Percentiles rank a stretch among this genome's conserved stretches.
Conservation (phyloP, 345 rosid genomes). For the Rhodomyrtus tomentosa region DNA sequence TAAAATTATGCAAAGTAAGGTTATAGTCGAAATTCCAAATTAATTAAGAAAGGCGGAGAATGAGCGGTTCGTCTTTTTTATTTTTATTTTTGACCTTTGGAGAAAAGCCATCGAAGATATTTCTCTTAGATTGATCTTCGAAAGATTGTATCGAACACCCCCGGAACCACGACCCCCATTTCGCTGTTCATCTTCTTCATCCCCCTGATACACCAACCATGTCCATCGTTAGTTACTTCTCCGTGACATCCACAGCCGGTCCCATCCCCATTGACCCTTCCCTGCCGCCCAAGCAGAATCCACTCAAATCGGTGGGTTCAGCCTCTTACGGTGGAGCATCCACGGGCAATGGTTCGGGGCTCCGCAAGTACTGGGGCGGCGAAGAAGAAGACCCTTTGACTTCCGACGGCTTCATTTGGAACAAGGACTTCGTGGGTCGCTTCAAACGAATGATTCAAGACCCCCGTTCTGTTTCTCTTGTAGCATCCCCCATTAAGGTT, state of each 20-base stretch:
- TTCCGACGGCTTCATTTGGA: constrained; percentile 82
- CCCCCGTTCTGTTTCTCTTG: background rate
- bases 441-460: constrained; percentile 54
- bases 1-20: too few relatives aligned
- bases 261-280: constrained; percentile 42
- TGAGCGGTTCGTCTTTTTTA: background rate
- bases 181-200: background rate
- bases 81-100: background rate
- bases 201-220: constrained; percentile 1
- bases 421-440: constrained; percentile 75
- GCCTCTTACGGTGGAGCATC: constrained; percentile 90
- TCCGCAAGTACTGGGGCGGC: constrained; percentile 84
- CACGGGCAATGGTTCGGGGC: constrained; percentile 43
- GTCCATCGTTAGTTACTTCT: constrained; percentile 47
- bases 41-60: background rate
- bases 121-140: background rate
- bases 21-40: too few relatives aligned
- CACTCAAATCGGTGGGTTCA: constrained; percentile 71
- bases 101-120: background rate
- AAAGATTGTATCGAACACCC: background rate
- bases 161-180: background rate
- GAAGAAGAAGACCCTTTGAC: constrained; percentile 74
- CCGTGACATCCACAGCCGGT: constrained; percentile 37
- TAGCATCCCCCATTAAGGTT: background rate
- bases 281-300: constrained; percentile 32